These are phyloP conservation scores for Barbarea vulgaris DNA, from an alignment of 345 rosid genomes.

Conservation along the genomic window DNA sequence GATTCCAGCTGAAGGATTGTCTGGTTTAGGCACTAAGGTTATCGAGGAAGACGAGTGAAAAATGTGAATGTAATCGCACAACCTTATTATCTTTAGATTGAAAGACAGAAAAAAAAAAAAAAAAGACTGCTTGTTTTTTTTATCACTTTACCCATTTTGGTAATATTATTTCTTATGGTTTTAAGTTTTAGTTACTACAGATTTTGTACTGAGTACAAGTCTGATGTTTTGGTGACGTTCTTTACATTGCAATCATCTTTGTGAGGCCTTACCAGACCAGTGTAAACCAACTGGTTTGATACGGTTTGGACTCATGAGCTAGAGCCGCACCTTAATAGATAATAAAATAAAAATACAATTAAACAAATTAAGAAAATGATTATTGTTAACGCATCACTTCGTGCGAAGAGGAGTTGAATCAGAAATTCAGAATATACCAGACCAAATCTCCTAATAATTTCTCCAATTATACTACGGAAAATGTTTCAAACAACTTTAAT, in stretches of 20 bases:
- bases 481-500: too few species aligned
- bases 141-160: constrained; percentile 20
- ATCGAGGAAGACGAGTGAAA: constrained; percentile 59
- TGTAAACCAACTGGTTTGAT: neutral
- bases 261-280: neutral
- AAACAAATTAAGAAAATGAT: too few species aligned
- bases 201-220: neutral
- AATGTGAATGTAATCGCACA: neutral
- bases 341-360: too few species aligned
- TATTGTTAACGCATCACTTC: too few species aligned
- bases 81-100: constrained; percentile 22
- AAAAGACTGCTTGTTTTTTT: constrained; percentile 6
- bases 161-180: constrained; percentile 1
- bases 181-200: neutral
- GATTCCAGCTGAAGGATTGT: constrained; percentile 55
- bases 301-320: neutral
- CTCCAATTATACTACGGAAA: too few species aligned
- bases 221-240: neutral
- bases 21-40: constrained; percentile 57
- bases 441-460: too few species aligned
- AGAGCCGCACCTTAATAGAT: neutral
- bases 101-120: constrained; percentile 1
- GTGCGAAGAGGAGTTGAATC: too few species aligned
- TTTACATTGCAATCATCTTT: neutral
- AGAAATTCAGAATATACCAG: too few species aligned